These are phyloP conservation scores for Gossypium turneri DNA, from an alignment of 345 rosid species.

Conservation along the genomic window DNA sequence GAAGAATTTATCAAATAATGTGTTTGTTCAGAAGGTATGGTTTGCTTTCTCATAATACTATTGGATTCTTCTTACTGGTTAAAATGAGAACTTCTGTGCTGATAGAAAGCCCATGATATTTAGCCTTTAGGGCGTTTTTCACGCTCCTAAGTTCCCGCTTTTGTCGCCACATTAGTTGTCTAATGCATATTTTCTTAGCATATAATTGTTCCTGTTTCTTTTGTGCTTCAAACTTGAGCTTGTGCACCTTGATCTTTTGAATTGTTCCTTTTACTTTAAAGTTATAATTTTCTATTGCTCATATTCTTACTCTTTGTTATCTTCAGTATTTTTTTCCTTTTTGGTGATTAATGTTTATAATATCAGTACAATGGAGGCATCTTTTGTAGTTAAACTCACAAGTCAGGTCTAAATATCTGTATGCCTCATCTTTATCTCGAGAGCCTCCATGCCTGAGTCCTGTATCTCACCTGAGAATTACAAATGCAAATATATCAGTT, in stretches of 20 bases:
- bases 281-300: not conserved
- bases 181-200: not conserved
- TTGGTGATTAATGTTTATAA: not conserved
- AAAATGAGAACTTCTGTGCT: too few relatives aligned
- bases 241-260: not conserved
- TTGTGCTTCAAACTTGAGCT: not conserved
- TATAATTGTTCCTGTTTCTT: not conserved
- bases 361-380: not conserved
- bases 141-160: not conserved
- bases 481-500: not conserved
- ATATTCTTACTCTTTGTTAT: not conserved
- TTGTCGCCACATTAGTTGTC: not conserved
- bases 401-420: not conserved
- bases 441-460: not conserved
- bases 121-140: not conserved
- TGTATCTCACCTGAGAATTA: not conserved
- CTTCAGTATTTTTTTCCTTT: not conserved
- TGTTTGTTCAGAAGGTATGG: conserved; percentile 1
- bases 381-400: not conserved
- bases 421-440: not conserved
- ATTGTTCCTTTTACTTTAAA: not conserved
- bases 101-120: not conserved
- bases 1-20: not conserved
- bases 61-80: too few relatives aligned
- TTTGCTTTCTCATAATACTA: too few relatives aligned